Base-by-base conservation (phyloP, 176 grass and related monocot genomes). In the Chloris gayana region DNA sequence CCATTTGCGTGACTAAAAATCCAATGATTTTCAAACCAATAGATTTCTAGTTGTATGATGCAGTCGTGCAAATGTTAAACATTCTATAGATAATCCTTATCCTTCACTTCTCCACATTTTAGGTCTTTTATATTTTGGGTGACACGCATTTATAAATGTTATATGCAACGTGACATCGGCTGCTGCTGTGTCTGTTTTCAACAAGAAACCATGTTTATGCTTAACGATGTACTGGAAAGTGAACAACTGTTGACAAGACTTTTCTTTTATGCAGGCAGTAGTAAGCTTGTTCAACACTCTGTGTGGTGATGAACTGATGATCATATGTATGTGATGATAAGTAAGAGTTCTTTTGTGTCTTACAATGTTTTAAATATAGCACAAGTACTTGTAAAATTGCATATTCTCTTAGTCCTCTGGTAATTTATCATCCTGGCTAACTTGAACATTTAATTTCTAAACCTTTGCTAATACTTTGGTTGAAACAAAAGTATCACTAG, bases 281-380 rank as follows among this genome's bases (percentile, higher is more conserved):
- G n/a, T n/a, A n/a, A n/a, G 29, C 65, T 84, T 84, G 51, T 70
- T 19, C 4, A 27, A 5, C 30, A 27, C 27, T 70, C 51, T 14
- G 21, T 70, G 82, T n/a, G 54, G 46, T 42, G 33, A 54, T n/a
- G 5, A 41, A 45, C 45, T 38, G 24, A 30, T 78, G n/a, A n/a
- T 65, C 62, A 44, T 80, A 30, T 45, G 15, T 73, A 30, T 45
- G 22, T 35, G 60, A 72, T 80, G 66, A 86, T 34, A 45, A 42
- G 68, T 53, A 79, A 79, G 46, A 47, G 9, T 44, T n/a, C 24
- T 4, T 26, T 33, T 67, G 58, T 5, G 15, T 85, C n/a, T 56
- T 33, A 14, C 32, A 24, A 3, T 2, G 5, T 69, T 60, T 70
- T n/a, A 61, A 32, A n/a, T n/a, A 13, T 65, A 33, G 11, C n/a